Percentiles rank a stretch among this genome's conserved stretches.
Evolutionary conservation across 352 stramenopile genomes (phyloP).

Genomic region (Pythium utonaiense): DNA sequence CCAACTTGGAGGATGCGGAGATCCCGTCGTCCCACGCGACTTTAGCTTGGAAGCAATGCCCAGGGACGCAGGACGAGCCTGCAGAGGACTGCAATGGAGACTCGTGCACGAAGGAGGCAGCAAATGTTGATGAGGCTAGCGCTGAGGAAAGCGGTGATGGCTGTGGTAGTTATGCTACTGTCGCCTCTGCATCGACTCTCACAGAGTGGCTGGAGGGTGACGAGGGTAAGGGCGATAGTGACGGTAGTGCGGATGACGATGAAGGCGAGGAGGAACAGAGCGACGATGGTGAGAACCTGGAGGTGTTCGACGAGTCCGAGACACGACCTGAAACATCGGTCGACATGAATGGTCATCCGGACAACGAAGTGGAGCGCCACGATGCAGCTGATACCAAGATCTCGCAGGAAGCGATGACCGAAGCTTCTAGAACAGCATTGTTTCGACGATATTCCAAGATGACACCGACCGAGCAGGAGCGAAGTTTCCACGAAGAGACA

Average conservation of each 20-base stretch:
- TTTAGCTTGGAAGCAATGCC: not conserved
- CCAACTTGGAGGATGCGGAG: not conserved
- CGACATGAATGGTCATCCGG: not conserved
- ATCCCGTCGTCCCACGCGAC: not conserved
- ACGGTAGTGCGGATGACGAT: too few relatives aligned
- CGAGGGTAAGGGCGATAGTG: not conserved
- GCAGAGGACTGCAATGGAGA: not conserved
- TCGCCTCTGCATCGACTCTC: not conserved
- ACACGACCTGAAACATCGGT: conserved; percentile 1
- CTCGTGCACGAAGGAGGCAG: not conserved
- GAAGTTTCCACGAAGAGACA: conserved; percentile 18
- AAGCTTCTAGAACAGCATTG: conserved; percentile 14
- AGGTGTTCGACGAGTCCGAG: conserved; percentile 1
- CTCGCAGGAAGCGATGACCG: conserved; percentile 2
- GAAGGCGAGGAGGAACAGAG: not conserved
- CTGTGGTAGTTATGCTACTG: not conserved
- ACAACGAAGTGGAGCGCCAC: conserved; percentile 21
- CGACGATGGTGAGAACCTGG: conserved; percentile 3
- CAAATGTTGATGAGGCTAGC: not conserved
- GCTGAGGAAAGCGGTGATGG: not conserved
- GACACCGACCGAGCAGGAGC: conserved; percentile 14
- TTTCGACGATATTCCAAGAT: conserved; percentile 24
- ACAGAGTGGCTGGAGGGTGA: not conserved
- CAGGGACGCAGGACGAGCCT: not conserved
- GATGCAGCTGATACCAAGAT: not conserved